Conservation (phyloP, 1,139 yeast genomes). For the Diutina mesorugosa region DNA sequence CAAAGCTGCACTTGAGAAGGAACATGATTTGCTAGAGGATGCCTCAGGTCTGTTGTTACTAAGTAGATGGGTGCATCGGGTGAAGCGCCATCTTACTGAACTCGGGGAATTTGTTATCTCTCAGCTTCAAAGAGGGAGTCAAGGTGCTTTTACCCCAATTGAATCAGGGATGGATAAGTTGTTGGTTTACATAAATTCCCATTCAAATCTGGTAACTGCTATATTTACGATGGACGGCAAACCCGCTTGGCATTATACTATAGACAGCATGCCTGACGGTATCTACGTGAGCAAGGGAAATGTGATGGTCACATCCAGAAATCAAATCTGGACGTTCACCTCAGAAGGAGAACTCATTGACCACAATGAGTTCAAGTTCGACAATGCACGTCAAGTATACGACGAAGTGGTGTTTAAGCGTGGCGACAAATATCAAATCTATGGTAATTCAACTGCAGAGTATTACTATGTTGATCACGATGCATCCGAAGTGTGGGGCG, state of each 20-base stretch:
- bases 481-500: not conserved
- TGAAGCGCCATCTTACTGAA: constrained; percentile 10
- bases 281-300: constrained; percentile 10
- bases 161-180: constrained; percentile 24
- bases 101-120: not conserved
- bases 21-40: constrained; percentile 20
- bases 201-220: constrained; percentile 14
- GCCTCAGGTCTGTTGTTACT: constrained; percentile 13
- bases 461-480: not conserved
- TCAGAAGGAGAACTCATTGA: constrained; percentile 13
- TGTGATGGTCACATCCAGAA: constrained; percentile 13
- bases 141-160: constrained; percentile 7
- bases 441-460: not conserved
- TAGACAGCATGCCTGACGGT: constrained; percentile 8
- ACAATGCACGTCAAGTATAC: not conserved
- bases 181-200: constrained; percentile 17
- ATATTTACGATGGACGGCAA: constrained; percentile 18
- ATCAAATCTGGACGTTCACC: constrained; percentile 10
- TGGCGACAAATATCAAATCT: not conserved
- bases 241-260: constrained; percentile 14
- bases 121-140: not conserved
- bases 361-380: not conserved
- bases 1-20: constrained; percentile 12
- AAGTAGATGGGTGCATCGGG: constrained; percentile 18
- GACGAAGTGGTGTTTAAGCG: constrained; percentile 1